Evolutionary conservation across 1,284 basidiomycete species (phyloP).

Genomic region (Sanguinoderma infundibulare): DNA sequence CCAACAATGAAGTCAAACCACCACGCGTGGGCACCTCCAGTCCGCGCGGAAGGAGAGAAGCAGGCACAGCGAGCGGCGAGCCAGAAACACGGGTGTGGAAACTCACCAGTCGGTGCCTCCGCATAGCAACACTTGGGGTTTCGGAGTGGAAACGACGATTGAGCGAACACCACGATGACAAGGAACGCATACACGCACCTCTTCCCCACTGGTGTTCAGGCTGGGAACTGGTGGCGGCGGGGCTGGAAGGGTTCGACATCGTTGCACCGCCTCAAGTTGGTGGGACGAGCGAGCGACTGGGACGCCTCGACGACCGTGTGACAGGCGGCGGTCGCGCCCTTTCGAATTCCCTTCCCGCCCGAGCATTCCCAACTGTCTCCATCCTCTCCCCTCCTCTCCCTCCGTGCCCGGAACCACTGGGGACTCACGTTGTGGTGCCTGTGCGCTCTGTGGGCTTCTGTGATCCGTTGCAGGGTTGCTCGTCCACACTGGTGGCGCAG

Average conservation of each 20-base stretch:
- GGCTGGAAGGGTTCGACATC: conserved; percentile 19
- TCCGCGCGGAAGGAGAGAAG: background rate
- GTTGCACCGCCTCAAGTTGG: conserved; percentile 22
- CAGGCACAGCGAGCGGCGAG: background rate
- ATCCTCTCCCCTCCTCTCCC: background rate
- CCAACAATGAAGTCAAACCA: background rate
- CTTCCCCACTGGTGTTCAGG: conserved; percentile 31
- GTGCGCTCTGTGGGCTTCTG: background rate
- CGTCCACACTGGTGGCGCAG: too few relatives aligned
- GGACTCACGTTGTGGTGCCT: background rate
- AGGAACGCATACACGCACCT: conserved; percentile 23
- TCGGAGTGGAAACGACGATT: conserved; percentile 7
- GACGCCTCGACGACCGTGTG: conserved; percentile 20
- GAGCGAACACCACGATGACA: background rate
- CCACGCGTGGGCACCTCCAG: too few relatives aligned
- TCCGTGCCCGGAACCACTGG: too few relatives aligned
- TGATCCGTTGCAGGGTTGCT: too few relatives aligned
- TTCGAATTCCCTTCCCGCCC: conserved; percentile 23
- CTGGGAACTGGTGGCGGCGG: conserved; percentile 12
- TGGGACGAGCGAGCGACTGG: conserved; percentile 17
- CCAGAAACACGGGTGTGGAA: background rate
- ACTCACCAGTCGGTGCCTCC: conserved; percentile 85
- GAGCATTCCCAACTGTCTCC: conserved; percentile 17
- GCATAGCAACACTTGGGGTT: conserved; percentile 76
- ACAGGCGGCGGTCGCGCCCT: conserved; percentile 18